Conservation (phyloP, 148 eudicot species). For the Polygonum aviculare region DNA sequence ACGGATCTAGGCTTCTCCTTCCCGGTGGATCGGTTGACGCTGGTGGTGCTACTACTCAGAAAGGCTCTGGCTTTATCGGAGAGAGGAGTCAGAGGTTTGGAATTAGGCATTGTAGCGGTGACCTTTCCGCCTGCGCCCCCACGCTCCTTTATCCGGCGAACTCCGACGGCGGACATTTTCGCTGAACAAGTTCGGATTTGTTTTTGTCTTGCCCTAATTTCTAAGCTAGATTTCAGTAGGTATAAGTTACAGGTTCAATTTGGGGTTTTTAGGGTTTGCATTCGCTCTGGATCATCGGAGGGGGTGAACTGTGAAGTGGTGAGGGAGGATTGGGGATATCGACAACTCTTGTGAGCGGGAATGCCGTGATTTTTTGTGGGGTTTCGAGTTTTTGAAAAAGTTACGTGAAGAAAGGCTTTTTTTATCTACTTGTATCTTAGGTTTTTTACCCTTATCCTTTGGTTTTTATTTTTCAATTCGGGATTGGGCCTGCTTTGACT, state of each 20-base stretch:
- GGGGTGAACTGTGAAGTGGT: not conserved
- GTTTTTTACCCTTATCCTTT: not conserved
- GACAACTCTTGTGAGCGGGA: not conserved
- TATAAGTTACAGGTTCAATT: not conserved
- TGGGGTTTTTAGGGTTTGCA: not conserved
- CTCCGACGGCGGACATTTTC: slow-evolving; percentile 7
- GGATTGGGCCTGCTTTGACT: not conserved
- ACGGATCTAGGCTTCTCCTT: slow-evolving; percentile 56
- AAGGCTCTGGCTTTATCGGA: slow-evolving; percentile 20
- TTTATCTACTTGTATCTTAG: not conserved
- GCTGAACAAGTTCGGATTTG: not conserved
- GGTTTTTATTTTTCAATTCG: not conserved
- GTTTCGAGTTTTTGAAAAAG: slow-evolving; percentile 1
- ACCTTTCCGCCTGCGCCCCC: slow-evolving; percentile 35
- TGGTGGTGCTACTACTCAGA: not conserved
- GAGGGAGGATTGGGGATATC: not conserved
- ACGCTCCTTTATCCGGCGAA: slow-evolving; percentile 47
- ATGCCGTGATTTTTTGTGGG: not conserved
- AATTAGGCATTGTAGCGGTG: slow-evolving; percentile 18
- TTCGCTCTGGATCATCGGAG: not conserved
- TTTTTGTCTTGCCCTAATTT: not conserved
- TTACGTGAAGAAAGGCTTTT: not conserved
- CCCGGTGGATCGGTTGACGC: slow-evolving; percentile 29
- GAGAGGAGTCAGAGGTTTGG: slow-evolving; percentile 29
- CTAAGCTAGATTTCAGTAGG: not conserved